Percentiles rank a stretch among this genome's conserved stretches.
Conservation (phyloP, 495 filamentous ascomycete genomes). For the Friedmanniomyces endolithicus region DNA sequence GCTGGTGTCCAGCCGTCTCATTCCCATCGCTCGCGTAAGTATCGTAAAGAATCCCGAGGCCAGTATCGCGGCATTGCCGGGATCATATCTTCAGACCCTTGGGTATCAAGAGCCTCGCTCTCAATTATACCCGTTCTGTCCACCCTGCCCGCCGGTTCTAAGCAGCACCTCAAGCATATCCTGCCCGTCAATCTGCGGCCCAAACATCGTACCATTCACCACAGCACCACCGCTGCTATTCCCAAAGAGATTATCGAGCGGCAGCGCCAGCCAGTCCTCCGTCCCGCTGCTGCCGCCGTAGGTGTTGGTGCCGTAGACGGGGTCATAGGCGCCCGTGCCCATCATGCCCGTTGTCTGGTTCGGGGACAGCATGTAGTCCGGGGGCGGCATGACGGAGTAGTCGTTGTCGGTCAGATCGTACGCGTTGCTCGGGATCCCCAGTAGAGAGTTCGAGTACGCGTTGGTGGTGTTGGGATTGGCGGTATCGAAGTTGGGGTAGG, state of each 20-base stretch:
- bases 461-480: slow-evolving; percentile 3
- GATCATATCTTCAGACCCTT: too few relatives aligned
- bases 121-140: slow-evolving; percentile 2
- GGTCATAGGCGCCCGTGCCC: slow-evolving; percentile 4
- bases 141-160: neutral
- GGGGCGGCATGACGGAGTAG: slow-evolving; percentile 38
- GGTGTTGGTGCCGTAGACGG: neutral
- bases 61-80: too few relatives aligned
- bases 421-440: slow-evolving; percentile 31
- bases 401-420: slow-evolving; percentile 29
- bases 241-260: slow-evolving; percentile 35
- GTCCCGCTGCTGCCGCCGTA: slow-evolving; percentile 1
- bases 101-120: neutral
- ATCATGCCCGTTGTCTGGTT: slow-evolving; percentile 5
- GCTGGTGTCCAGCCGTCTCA: neutral
- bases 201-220: slow-evolving; percentile 30
- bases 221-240: slow-evolving; percentile 26
- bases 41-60: neutral
- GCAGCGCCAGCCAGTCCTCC: slow-evolving; percentile 39
- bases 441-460: slow-evolving; percentile 24
- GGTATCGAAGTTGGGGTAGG: slow-evolving; percentile 3
- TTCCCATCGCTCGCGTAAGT: neutral
- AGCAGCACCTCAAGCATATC: slow-evolving; percentile 31
- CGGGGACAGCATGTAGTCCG: slow-evolving; percentile 20
- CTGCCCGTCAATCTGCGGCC: slow-evolving; percentile 29